Base-by-base conservation (phyloP, 805 yeast genomes). In the Monosporozyma solicola region DNA sequence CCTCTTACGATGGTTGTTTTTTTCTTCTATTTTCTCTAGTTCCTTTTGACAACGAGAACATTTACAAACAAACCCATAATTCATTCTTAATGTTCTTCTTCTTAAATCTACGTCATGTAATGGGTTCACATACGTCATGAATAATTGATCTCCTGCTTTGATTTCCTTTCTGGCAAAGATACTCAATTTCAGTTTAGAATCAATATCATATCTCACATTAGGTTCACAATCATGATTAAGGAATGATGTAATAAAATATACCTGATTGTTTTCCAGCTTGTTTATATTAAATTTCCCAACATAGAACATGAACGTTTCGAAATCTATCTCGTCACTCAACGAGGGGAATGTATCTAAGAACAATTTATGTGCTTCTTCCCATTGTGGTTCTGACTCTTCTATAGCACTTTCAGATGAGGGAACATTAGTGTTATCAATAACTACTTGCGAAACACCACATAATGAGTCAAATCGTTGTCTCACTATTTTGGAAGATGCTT, bases 181-280 rank as follows among this genome's bases (percentile, higher is more conserved):
- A 57, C 77, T 80, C 56, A 87, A 72, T 3, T 87, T 86, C 22
- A 62, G 55, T 51, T 68, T 68, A 8, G 72, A 69, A 22, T 73
- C 73, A 16, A 73, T 66, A 49, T 78, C 74, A 32, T 79, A 83
- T 37, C 75, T 73, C 3, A 83, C 82, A 61, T 83, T 87, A 2
- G 94, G 91, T 43, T 76, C 80, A 70, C 96, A 88, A 60, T 74
- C 75, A 64, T 88, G 96, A 62, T 87, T 87, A 61, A 87, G 70
- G 62, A 85, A 86, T 0, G 94, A 80, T 55, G 84, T 85, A 8
- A 75, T 63, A 55, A 80, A 72, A 64, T 74, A 87, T 16, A 86
- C 61, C 49, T 81, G 78, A 16, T 39, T 39, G 2, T 85, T 82
- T 51, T 82, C 83, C 50, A 84, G 71, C 60, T 86, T 85, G 68